These are phyloP conservation scores for Talaromyces borbonicus DNA, from an alignment of 495 filamentous ascomycete species.

Conservation along the genomic window DNA sequence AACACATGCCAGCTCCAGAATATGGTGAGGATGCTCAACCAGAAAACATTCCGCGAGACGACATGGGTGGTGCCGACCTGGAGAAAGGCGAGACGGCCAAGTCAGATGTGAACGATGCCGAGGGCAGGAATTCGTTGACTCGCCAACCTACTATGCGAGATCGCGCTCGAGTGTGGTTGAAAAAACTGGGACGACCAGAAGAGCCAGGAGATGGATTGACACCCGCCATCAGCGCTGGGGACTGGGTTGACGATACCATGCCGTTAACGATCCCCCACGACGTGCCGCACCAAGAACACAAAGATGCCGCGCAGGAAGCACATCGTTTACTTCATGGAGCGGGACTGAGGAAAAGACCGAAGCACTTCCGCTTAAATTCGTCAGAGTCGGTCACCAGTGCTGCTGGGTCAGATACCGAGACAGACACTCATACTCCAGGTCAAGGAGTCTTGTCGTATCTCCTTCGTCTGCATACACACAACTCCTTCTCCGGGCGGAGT, in stretches of 20 bases:
- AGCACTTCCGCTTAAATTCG: background rate
- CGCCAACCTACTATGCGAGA: background rate
- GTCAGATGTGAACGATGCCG: slow-evolving; percentile 1
- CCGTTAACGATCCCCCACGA: background rate
- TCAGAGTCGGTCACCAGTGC: slow-evolving; percentile 4
- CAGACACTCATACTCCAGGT: slow-evolving; percentile 21
- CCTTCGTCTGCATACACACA: slow-evolving; percentile 27
- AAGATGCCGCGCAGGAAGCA: slow-evolving; percentile 27
- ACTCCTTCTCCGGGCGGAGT: slow-evolving; percentile 17
- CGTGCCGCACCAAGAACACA: slow-evolving; percentile 9
- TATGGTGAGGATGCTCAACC: slow-evolving; percentile 3
- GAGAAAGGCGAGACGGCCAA: slow-evolving; percentile 5
- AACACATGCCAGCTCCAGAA: slow-evolving; percentile 4
- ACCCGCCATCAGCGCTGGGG: background rate
- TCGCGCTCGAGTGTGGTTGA: slow-evolving; percentile 2
- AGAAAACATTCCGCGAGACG: background rate
- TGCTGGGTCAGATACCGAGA: slow-evolving; percentile 2
- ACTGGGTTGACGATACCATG: slow-evolving; percentile 2
- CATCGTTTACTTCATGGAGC: slow-evolving; percentile 36
- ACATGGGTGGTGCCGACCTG: slow-evolving; percentile 6
- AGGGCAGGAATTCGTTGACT: slow-evolving; percentile 1
- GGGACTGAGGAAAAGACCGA: slow-evolving; percentile 27
- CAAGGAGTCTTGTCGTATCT: slow-evolving; percentile 34
- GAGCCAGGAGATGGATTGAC: slow-evolving; percentile 5
- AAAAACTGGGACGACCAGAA: slow-evolving; percentile 4